A percentile compares a stretch with the other conserved stretches of the same genome.
Conservation (phyloP, 208 protist species). For the Naegleria gruberi region DNA sequence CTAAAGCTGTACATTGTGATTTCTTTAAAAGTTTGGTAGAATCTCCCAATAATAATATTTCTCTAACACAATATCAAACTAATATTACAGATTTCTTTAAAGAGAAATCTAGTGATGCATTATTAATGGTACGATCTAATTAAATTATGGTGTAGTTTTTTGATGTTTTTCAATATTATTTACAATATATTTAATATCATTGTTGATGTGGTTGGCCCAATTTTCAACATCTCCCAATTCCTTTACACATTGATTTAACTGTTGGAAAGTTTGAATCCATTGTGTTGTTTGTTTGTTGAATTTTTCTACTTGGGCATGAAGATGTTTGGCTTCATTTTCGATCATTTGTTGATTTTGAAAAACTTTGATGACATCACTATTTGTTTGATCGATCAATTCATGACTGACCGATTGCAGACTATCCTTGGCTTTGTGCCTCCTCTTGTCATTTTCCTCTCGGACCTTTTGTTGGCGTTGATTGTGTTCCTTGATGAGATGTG, state of each 20-base stretch:
- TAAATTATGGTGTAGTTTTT: background rate
- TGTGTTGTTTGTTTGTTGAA: slow-evolving; percentile 1
- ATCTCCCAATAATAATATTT: background rate
- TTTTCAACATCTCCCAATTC: slow-evolving; percentile 22
- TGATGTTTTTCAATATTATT: slow-evolving; percentile 13
- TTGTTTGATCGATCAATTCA: background rate
- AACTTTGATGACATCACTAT: background rate
- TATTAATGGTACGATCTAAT: background rate
- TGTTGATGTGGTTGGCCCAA: background rate
- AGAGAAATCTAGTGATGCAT: background rate
- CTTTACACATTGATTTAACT: slow-evolving; percentile 6
- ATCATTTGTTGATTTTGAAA: slow-evolving; percentile 13
- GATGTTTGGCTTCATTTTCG: slow-evolving; percentile 3
- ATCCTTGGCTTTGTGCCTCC: background rate
- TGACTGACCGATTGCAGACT: background rate
- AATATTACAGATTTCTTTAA: background rate
- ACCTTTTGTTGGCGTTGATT: background rate
- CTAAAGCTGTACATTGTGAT: background rate
- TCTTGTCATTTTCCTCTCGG: background rate
- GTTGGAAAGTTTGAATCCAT: slow-evolving; percentile 8
- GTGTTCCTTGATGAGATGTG: background rate
- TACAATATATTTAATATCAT: slow-evolving; percentile 19
- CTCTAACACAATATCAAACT: background rate
- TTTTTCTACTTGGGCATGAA: background rate
- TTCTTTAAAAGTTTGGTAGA: background rate